Conservation (phyloP, 2,329 filamentous ascomycete species). For the Pyricularia sp. region DNA sequence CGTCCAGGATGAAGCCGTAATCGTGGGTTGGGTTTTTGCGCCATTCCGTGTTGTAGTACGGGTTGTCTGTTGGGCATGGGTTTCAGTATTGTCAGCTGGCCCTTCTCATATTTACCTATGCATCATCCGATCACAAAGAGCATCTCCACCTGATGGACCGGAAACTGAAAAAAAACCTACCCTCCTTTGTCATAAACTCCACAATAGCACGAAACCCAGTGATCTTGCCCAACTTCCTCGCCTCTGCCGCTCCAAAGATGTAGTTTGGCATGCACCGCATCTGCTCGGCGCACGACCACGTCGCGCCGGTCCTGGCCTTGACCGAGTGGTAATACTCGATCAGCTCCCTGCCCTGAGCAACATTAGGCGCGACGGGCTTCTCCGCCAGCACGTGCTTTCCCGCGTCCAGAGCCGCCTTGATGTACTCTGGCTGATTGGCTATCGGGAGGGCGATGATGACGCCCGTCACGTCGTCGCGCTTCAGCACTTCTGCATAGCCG, state of each 20-base stretch:
- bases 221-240: constrained; percentile 38
- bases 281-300: constrained; percentile 58
- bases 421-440: constrained; percentile 41
- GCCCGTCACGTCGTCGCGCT: constrained; percentile 37
- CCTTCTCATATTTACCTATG: too few species aligned
- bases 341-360: constrained; percentile 14
- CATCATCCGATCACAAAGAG: too few species aligned
- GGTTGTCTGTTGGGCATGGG: constrained; percentile 17
- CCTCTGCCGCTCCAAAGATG: constrained; percentile 32
- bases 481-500: constrained; percentile 36
- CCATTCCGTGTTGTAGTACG: constrained; percentile 41
- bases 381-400: constrained; percentile 60
- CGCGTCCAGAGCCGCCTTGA: constrained; percentile 45
- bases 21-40: constrained; percentile 57
- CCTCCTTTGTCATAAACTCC: constrained; percentile 19
- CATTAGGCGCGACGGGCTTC: constrained; percentile 52
- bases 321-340: constrained; percentile 18
- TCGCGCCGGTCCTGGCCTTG: constrained; percentile 15
- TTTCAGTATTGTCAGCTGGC: neutral
- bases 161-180: neutral
- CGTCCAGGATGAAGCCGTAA: constrained; percentile 65
- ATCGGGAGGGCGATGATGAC: constrained; percentile 53
- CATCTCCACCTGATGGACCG: too few species aligned
- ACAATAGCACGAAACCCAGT: constrained; percentile 34
- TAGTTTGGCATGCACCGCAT: constrained; percentile 50